Percentiles rank a stretch among this genome's conserved stretches.
phyloP scores from a whole-genome alignment of 2,329 filamentous ascomycete species.

The Aspergillus ibericus region DNA sequence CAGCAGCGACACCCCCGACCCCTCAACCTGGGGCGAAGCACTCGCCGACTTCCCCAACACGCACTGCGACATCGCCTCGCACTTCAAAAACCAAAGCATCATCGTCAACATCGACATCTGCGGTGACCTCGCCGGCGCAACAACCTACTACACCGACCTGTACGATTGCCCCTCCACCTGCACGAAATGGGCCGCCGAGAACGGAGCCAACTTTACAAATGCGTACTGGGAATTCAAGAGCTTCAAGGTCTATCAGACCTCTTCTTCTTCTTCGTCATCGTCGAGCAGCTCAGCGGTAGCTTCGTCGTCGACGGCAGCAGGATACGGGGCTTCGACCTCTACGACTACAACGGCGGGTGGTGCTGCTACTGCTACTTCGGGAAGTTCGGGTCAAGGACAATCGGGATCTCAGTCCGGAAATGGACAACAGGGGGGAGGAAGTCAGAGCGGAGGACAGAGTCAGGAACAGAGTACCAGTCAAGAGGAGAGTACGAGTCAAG shows the following conservation, averaged over 20 bases:
- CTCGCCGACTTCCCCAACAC: conserved; percentile 66
- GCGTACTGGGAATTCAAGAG: conserved; percentile 66
- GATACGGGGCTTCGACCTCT: background rate
- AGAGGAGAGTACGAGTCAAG: background rate
- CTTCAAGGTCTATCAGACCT: conserved; percentile 59
- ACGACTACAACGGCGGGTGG: background rate
- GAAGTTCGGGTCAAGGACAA: background rate
- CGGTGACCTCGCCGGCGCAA: conserved; percentile 52
- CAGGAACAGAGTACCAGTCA: background rate
- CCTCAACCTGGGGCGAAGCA: conserved; percentile 63
- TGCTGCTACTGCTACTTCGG: background rate
- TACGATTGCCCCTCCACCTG: conserved; percentile 55
- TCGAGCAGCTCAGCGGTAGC: background rate
- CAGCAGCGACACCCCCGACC: conserved; percentile 53
- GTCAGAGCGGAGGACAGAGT: background rate
- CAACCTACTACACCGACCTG: conserved; percentile 33
- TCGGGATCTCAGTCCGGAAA: too few species aligned
- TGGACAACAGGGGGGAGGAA: background rate
- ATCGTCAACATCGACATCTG: conserved; percentile 67
- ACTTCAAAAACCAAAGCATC: conserved; percentile 67
- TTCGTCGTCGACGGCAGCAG: background rate
- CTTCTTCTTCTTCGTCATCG: background rate
- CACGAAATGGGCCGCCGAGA: conserved; percentile 57
- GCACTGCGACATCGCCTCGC: conserved; percentile 57
- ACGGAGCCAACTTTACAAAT: conserved; percentile 56